Conservation (phyloP, 164 flowering plant species). For the Annona cherimola region DNA sequence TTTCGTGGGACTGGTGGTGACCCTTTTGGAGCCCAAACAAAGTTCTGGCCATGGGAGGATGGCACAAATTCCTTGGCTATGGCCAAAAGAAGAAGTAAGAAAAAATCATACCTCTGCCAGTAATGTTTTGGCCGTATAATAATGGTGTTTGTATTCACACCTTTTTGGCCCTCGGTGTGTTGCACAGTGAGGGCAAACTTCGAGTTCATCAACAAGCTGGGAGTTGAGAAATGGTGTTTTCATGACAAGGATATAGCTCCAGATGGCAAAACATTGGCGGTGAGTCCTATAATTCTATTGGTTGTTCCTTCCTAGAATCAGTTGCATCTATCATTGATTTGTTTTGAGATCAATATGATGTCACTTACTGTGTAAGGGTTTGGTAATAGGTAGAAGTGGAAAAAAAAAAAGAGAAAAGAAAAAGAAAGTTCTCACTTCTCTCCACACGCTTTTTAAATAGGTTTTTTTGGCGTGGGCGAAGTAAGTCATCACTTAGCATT, state of each 20-base stretch:
- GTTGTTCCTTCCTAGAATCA: neutral
- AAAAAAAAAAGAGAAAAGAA: no score
- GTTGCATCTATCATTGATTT: neutral
- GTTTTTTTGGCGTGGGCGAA: no score
- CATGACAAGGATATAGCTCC: conserved; percentile 99
- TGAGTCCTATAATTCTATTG: conserved; percentile 13
- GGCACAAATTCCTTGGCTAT: conserved; percentile 92
- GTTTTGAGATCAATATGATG: neutral
- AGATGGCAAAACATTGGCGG: conserved; percentile 78
- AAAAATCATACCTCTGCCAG: neutral
- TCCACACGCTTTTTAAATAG: no score
- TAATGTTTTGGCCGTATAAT: neutral
- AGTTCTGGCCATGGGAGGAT: conserved; percentile 99
- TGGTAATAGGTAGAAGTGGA: no score
- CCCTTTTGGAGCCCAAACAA: conserved; percentile 89
- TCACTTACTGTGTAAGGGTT: no score
- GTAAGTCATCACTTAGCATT: no score
- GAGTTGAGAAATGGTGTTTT: conserved; percentile 95
- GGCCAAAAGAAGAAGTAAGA: conserved; percentile 96
- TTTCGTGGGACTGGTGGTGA: conserved; percentile 94
- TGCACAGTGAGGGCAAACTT: conserved; percentile 97
- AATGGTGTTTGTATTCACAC: neutral
- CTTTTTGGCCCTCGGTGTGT: conserved; percentile 7
- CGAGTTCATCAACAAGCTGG: conserved; percentile 86
- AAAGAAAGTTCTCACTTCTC: no score